Conservation (phyloP, 2,329 filamentous ascomycete species). For the Cercospora sojina region DNA sequence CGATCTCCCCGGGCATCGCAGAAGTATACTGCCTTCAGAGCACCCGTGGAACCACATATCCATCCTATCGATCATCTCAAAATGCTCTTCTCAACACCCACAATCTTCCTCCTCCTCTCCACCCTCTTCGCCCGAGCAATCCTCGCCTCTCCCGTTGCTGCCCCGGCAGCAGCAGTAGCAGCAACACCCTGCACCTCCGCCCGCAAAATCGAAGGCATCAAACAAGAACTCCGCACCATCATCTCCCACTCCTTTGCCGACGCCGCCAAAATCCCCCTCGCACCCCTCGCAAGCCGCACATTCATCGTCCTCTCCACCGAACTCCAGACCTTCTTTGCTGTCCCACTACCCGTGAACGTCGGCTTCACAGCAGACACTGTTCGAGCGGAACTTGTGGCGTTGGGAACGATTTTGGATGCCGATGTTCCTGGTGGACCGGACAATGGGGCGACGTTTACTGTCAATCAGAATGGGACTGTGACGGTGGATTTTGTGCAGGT, state of each 20-base stretch:
- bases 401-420: slow-evolving; percentile 14
- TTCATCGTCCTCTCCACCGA: slow-evolving; percentile 11
- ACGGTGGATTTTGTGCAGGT: slow-evolving; percentile 19
- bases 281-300: slow-evolving; percentile 12
- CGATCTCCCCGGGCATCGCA: neutral
- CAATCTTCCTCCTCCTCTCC: neutral
- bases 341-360: slow-evolving; percentile 13
- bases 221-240: slow-evolving; percentile 22
- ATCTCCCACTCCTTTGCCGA: slow-evolving; percentile 14
- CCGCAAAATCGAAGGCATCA: slow-evolving; percentile 12
- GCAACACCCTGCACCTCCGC: slow-evolving; percentile 1
- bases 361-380: slow-evolving; percentile 18
- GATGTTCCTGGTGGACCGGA: slow-evolving; percentile 12
- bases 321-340: neutral
- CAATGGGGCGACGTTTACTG: slow-evolving; percentile 4
- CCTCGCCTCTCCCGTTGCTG: neutral
- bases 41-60: neutral
- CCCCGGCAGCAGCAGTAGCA: neutral
- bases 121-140: neutral
- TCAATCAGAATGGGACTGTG: slow-evolving; percentile 18
- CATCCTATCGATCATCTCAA: neutral
- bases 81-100: neutral
- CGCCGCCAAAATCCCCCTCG: slow-evolving; percentile 13
- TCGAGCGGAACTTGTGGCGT: slow-evolving; percentile 13
- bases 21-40: neutral